Evolutionary conservation across 2,329 filamentous ascomycete species (phyloP).

Genomic region (Epichloe hybrida): DNA sequence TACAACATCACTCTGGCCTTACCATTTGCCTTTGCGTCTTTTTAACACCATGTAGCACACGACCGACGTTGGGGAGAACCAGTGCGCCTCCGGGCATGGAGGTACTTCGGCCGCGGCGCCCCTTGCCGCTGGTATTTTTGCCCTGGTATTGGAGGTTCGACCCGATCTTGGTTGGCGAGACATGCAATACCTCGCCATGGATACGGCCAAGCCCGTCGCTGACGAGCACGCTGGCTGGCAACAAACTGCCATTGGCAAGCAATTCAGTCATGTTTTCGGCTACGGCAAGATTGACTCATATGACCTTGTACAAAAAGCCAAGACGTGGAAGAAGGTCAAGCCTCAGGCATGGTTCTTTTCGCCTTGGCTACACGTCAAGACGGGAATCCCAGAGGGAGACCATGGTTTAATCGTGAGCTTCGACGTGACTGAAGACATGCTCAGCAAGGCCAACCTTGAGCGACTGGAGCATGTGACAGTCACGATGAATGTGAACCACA

Average conservation of each 20-base stretch:
- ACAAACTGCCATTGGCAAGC: conserved; percentile 63
- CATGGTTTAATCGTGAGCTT: conserved; percentile 69
- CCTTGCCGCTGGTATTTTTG: conserved; percentile 81
- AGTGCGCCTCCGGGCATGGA: conserved; percentile 71
- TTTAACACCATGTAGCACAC: conserved; percentile 47
- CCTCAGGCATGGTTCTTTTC: conserved; percentile 92
- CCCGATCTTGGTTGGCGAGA: conserved; percentile 89
- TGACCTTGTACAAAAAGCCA: conserved; percentile 71
- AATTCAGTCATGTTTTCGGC: conserved; percentile 88
- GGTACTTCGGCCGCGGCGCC: conserved; percentile 94
- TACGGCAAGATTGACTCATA: conserved; percentile 93
- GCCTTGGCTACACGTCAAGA: conserved; percentile 83
- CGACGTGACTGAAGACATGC: conserved; percentile 67
- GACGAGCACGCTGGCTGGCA: conserved; percentile 62
- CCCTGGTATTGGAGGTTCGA: conserved; percentile 70
- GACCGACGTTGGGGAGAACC: conserved; percentile 77
- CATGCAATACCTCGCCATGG: conserved; percentile 77
- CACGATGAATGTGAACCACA: conserved; percentile 91
- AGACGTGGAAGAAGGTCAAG: conserved; percentile 77
- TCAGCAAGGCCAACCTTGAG: conserved; percentile 70
- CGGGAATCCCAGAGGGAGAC: conserved; percentile 72
- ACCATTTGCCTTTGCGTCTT: background rate
- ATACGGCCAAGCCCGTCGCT: conserved; percentile 73
- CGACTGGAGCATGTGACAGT: conserved; percentile 89
- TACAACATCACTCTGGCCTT: conserved; percentile 3